These are phyloP conservation scores for Monascus purpureus DNA, from an alignment of 495 filamentous ascomycete genomes.

Conservation along the genomic window DNA sequence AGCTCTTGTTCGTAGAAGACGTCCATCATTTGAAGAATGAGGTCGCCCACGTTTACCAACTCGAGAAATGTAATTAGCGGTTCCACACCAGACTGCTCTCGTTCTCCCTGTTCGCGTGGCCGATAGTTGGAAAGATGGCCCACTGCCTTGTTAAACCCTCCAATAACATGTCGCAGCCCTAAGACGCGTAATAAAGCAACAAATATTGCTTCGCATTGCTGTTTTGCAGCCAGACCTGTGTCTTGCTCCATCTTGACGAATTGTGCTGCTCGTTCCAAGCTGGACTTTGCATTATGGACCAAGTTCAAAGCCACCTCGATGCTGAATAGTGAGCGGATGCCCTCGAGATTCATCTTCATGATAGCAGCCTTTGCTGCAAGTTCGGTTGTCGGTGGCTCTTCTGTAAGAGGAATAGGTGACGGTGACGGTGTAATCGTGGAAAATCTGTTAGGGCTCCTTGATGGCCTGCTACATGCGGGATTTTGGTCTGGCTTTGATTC, in stretches of 20 bases:
- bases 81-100: conserved; percentile 59
- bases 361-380: conserved; percentile 90
- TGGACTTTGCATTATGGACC: conserved; percentile 81
- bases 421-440: conserved; percentile 33
- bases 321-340: conserved; percentile 86
- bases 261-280: conserved; percentile 69
- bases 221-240: conserved; percentile 67
- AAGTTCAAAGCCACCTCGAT: conserved; percentile 87
- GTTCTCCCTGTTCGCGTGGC: conserved; percentile 67
- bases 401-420: conserved; percentile 34
- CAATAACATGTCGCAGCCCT: conserved; percentile 74
- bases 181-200: conserved; percentile 69
- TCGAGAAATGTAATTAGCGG: conserved; percentile 94
- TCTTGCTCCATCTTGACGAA: conserved; percentile 70
- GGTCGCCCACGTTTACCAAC: conserved; percentile 92
- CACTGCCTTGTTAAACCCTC: conserved; percentile 84
- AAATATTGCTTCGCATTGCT: conserved; percentile 87
- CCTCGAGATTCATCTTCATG: conserved; percentile 87
- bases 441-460: conserved; percentile 35
- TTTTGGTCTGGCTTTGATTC: conserved; percentile 21
- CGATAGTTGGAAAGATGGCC: conserved; percentile 85
- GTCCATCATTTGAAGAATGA: conserved; percentile 98
- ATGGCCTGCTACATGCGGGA: conserved; percentile 17
- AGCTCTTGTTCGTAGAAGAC: conserved; percentile 97
- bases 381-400: conserved; percentile 67